Evolutionary conservation across 2,329 filamentous ascomycete genomes (phyloP), one percentile per base, ranked within the genome.

Genomic region (Aureobasidium sp.): DNA sequence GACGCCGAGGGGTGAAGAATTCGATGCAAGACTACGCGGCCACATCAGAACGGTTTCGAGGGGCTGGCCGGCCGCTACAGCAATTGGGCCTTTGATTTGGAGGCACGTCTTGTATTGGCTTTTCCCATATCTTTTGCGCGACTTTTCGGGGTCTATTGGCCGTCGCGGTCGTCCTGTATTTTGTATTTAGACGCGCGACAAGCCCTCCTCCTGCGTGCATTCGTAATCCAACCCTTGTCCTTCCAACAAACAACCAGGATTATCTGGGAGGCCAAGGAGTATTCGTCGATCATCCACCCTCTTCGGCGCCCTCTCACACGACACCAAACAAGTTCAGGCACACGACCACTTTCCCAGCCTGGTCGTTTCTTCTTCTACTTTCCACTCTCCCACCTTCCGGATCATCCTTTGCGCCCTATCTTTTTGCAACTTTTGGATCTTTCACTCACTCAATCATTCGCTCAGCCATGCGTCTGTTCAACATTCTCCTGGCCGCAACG

Each of bases 1-100:
- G 53, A 57, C 53, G 53, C 53, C 27, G 53, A 19, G n/a, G 22
- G 17, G 17, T 29, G 42, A 48, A 48, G 42, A 58, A 47, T 47
- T 58, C 42, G 54, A 47, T 58, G 57, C 44, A 60, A 35, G 57
- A 15, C 57, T 50, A 60, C 57, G 57, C 57, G 57, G 57, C 44
- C 57, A 40, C 44, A 40, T 35, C 22, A 42, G 40, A 50, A 60
- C 57, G 44, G 57, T 60, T 60, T 60, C 57, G 57, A 60, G 57
- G 56, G 57, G 57, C 31, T 59, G 45, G 47, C 47, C 31, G 57
- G 57, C 33, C 35, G 33, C 44, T 45, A 58, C 54, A 48, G 14
- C 54, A 48, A 54, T n/a, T 48, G 33, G 31, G 14, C 31, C 27
- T 37, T 47, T 58, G 40, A 58, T 27, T 47, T 48, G 40, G 3